Conservation (phyloP, 2,329 filamentous ascomycete species). For the Tolypocladium tropicale region DNA sequence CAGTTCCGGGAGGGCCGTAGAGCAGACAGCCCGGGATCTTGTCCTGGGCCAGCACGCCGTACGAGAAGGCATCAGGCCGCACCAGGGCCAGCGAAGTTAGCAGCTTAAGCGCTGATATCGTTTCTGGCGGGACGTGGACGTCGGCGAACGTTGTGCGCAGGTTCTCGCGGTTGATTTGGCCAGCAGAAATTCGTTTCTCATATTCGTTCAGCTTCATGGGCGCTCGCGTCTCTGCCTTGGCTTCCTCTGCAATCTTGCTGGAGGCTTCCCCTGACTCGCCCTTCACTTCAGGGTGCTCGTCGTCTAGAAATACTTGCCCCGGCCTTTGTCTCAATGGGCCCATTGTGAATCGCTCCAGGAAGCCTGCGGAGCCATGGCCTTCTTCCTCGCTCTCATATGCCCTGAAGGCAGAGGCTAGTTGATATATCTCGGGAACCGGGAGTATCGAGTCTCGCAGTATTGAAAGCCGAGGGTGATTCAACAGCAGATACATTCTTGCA, state of each 20-base stretch:
- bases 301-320: constrained; percentile 19
- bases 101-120: constrained; percentile 77
- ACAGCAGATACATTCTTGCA: constrained; percentile 16
- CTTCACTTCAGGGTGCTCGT: constrained; percentile 14
- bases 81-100: constrained; percentile 80
- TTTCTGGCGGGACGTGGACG: constrained; percentile 73
- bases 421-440: constrained; percentile 27
- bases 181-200: constrained; percentile 72
- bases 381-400: constrained; percentile 11
- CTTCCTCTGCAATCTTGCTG: constrained; percentile 16
- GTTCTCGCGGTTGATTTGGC: constrained; percentile 70
- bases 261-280: constrained; percentile 14
- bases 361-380: constrained; percentile 11
- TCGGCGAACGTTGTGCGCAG: constrained; percentile 82
- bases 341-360: constrained; percentile 21
- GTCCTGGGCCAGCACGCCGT: constrained; percentile 84
- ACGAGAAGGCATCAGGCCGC: constrained; percentile 89
- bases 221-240: constrained; percentile 13
- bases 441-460: constrained; percentile 24
- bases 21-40: constrained; percentile 82
- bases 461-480: constrained; percentile 13
- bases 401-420: constrained; percentile 23
- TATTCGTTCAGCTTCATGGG: constrained; percentile 53
- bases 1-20: constrained; percentile 78
- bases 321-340: constrained; percentile 20